Conservation (phyloP, 768 basidiomycete genomes). For the Tulasnella sp. region DNA sequence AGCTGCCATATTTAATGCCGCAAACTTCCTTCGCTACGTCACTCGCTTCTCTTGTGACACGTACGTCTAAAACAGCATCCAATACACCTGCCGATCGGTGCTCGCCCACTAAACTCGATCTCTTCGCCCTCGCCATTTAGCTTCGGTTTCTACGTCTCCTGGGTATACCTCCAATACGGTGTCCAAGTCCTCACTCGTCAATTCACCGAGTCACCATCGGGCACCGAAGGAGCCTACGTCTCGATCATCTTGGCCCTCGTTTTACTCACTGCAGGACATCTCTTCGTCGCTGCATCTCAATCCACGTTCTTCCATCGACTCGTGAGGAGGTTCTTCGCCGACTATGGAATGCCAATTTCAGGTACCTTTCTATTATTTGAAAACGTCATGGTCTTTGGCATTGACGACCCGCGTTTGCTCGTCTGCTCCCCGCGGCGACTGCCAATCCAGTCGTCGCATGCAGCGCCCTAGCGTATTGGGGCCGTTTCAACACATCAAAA, state of each 20-base stretch:
- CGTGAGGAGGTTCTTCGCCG: conserved; percentile 68
- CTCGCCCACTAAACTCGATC: not conserved
- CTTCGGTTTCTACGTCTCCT: conserved; percentile 89
- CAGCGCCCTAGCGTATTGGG: conserved; percentile 84
- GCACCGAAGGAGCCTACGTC: conserved; percentile 50
- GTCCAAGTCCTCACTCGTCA: conserved; percentile 78
- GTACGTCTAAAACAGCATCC: too few species aligned
- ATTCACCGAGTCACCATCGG: conserved; percentile 40
- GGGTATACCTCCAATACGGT: conserved; percentile 84
- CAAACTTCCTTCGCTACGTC: conserved; percentile 76
- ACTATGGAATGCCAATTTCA: conserved; percentile 90
- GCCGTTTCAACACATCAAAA: conserved; percentile 58
- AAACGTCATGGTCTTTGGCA: not conserved
- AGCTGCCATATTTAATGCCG: conserved; percentile 73
- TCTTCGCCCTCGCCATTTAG: not conserved
- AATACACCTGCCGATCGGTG: not conserved
- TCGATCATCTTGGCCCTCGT: conserved; percentile 69
- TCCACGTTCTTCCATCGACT: conserved; percentile 68
- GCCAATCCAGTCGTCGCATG: conserved; percentile 52
- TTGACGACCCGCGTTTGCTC: not conserved
- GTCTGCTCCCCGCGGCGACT: too few species aligned
- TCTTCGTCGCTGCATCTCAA: conserved; percentile 63
- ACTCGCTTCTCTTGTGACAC: conserved; percentile 89
- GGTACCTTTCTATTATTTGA: not conserved
- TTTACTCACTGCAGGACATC: conserved; percentile 70